Evolutionary conservation across 768 basidiomycete species (phyloP), one percentile per base, ranked within the genome.

Genomic region (Strobilomyces confusus): DNA sequence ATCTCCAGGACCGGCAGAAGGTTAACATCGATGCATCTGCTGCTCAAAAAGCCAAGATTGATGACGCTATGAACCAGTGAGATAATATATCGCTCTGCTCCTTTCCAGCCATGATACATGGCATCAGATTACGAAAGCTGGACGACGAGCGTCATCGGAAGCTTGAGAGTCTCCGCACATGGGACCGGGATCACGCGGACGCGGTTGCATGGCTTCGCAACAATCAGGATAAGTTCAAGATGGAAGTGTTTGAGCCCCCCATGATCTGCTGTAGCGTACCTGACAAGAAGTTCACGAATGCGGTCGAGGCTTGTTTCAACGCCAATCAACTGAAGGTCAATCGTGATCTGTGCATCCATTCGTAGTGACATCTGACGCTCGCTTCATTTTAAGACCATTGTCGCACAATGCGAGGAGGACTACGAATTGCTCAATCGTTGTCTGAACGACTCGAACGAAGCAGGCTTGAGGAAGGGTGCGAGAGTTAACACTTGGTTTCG

Each of bases 221-320:
- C 13, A 84, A 94, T 63, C 76, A 73, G 44, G 59, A 78, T 56
- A 71, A 72, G 52, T 93, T 98, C 75, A 81, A 80, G 66, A 85
- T 84, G 80, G 78, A 85, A 49, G 83, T 98, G n/a, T 83, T 88
- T 54, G 90, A 94, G 68, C 95, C 97, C 15, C 83, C 93, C 0
- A 74, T 84, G 59, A 76, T 99, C 53, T 80, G 81, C 13, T 72
- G 92, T 38, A 83, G 73, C 19, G 79, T 95, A 14, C 82, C 84
- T 15, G 79, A 93, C 65, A 73, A 69, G 61, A 58, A 64, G 37
- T 91, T 76, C 54, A 81, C 82, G 1, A 75, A 82, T 63, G 81
- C 85, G 4, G 80, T 97, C 9, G 95, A 98, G 66, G 75, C 82
- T 0, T 84, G 83, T 48, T 84, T 95, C 61, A 78, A 62, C 54